Percentiles rank a stretch among this genome's conserved stretches.
Conservation (phyloP, 148 eudicot species). For the Pharnaceum exiguum region DNA sequence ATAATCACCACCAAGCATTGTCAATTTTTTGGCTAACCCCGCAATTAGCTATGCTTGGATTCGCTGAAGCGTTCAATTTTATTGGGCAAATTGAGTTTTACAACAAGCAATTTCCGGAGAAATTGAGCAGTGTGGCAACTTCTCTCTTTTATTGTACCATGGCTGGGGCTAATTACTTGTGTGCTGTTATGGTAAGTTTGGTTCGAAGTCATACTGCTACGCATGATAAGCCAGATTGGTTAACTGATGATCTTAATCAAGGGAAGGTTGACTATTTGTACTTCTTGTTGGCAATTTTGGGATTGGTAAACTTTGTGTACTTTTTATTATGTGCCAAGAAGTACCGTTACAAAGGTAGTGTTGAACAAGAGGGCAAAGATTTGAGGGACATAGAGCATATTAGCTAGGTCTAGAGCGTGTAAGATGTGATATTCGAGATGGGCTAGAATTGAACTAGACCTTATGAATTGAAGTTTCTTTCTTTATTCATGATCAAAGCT, state of each 20-base stretch:
- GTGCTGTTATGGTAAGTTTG: constrained; percentile 42
- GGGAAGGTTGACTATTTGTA: constrained; percentile 66
- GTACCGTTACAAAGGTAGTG: constrained; percentile 44
- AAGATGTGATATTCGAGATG: not conserved
- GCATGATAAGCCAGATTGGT: constrained; percentile 54
- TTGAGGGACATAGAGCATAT: constrained; percentile 34
- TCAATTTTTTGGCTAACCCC: constrained; percentile 63
- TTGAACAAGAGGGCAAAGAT: constrained; percentile 5
- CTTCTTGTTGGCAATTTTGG: constrained; percentile 53
- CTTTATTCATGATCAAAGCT: no score
- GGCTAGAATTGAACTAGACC: no score
- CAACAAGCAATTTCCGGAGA: constrained; percentile 75
- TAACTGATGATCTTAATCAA: constrained; percentile 46
- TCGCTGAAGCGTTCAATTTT: constrained; percentile 67
- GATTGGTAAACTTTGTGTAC: constrained; percentile 46
- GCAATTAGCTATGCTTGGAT: constrained; percentile 51
- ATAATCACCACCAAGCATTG: constrained; percentile 12
- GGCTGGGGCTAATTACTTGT: constrained; percentile 56
- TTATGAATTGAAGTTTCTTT: no score
- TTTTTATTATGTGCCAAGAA: constrained; percentile 38
- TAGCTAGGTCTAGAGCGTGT: constrained; percentile 2
- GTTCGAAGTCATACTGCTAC: constrained; percentile 40
- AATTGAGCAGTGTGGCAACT: constrained; percentile 60
- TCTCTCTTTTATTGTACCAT: constrained; percentile 49
- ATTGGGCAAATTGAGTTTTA: constrained; percentile 76